Evolutionary conservation across 2,329 filamentous ascomycete species (phyloP).

Genomic region (Beauveria asiatica): DNA sequence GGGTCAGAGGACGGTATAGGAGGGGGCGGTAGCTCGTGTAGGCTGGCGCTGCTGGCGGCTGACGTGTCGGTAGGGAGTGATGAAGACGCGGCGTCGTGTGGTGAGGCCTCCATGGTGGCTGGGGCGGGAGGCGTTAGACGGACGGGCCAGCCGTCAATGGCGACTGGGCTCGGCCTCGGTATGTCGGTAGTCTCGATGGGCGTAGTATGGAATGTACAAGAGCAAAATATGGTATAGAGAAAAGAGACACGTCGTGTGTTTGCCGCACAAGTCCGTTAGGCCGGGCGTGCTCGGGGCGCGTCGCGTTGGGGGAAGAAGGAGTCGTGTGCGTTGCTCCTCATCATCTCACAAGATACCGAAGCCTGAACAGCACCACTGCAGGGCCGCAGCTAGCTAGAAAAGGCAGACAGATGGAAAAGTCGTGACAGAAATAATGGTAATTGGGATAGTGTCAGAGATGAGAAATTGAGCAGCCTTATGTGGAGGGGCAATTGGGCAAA

Average conservation of each 20-base stretch:
- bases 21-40: slow-evolving; percentile 29
- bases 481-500: slow-evolving; percentile 4
- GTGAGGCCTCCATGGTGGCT: not conserved
- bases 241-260: not conserved
- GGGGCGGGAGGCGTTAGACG: not conserved
- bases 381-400: too few relatives aligned
- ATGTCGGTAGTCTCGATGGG: not conserved
- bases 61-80: not conserved
- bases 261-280: not conserved
- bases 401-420: not conserved
- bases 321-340: slow-evolving; percentile 1
- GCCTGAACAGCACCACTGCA: not conserved
- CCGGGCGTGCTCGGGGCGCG: not conserved
- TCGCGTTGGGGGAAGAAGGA: slow-evolving; percentile 1
- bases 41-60: not conserved
- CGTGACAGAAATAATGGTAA: not conserved
- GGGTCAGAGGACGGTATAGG: slow-evolving; percentile 34
- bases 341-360: not conserved
- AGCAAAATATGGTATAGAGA: not conserved
- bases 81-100: not conserved
- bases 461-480: not conserved
- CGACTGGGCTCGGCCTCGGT: not conserved
- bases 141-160: not conserved
- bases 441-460: not conserved
- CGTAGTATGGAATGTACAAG: not conserved